Conservation (phyloP, 805 yeast species). For the Kodamaea laetipori region DNA sequence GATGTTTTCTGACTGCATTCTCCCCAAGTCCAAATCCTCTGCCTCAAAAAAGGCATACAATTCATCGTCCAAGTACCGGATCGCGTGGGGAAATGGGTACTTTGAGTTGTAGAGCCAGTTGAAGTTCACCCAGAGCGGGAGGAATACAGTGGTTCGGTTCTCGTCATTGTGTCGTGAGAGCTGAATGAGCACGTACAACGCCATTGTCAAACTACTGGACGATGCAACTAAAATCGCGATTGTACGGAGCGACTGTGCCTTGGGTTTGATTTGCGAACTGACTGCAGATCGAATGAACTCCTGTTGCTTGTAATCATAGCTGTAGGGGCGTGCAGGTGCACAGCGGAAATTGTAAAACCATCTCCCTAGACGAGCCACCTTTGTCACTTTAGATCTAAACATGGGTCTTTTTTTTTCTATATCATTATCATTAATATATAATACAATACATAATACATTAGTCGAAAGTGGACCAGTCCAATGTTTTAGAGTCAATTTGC, state of each 20-base stretch:
- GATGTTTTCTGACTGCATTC: constrained; percentile 25
- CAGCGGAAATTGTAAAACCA: no score
- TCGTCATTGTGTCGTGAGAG: constrained; percentile 15
- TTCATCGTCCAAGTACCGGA: constrained; percentile 29
- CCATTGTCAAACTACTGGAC: constrained; percentile 29
- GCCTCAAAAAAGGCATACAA: constrained; percentile 16
- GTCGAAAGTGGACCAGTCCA: constrained; percentile 38
- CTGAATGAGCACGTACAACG: constrained; percentile 24
- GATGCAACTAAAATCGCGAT: constrained; percentile 21
- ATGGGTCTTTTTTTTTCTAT: not conserved
- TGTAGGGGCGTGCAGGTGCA: not conserved
- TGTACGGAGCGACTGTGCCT: constrained; percentile 23
- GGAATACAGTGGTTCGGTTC: constrained; percentile 17
- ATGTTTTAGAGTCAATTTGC: constrained; percentile 28
- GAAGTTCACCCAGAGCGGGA: constrained; percentile 29
- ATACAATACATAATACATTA: constrained; percentile 13
- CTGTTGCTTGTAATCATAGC: constrained; percentile 1
- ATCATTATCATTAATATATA: not conserved
- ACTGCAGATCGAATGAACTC: constrained; percentile 1
- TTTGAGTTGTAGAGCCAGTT: constrained; percentile 29
- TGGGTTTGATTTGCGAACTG: constrained; percentile 14
- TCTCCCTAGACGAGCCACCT: no score
- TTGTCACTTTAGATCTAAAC: not conserved
- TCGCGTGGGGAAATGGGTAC: constrained; percentile 28
- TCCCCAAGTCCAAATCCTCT: constrained; percentile 17